A percentile compares a stretch with the other conserved stretches of the same genome.
Conservation (phyloP, 2,329 filamentous ascomycete species). For the Lachnellula occidentalis region DNA sequence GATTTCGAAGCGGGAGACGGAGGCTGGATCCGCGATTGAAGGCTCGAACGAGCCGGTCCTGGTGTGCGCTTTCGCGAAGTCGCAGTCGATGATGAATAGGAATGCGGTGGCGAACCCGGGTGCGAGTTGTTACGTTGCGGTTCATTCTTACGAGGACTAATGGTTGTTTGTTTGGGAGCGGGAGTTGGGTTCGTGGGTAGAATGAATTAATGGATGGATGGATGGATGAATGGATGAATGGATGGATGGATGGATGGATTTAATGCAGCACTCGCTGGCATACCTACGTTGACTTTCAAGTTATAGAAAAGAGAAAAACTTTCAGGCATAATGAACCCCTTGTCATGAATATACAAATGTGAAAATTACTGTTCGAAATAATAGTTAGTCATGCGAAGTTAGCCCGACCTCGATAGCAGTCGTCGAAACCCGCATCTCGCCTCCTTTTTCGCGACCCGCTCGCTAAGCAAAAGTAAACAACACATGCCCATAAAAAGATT, state of each 20-base stretch:
- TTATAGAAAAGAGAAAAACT: too few species aligned
- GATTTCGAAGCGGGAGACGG: neutral
- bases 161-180: neutral
- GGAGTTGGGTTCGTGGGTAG: neutral
- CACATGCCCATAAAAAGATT: too few species aligned
- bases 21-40: neutral
- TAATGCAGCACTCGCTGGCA: too few species aligned
- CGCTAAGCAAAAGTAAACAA: too few species aligned
- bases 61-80: neutral
- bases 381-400: too few species aligned
- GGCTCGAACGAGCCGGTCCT: neutral
- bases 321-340: too few species aligned
- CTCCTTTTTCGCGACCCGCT: too few species aligned
- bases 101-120: conserved; percentile 1
- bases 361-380: too few species aligned
- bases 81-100: neutral
- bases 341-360: too few species aligned
- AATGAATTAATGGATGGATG: neutral
- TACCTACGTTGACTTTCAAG: too few species aligned
- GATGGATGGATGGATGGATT: neutral
- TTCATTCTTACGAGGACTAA: neutral
- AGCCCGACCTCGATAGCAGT: too few species aligned
- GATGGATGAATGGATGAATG: neutral
- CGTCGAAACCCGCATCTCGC: too few species aligned
- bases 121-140: neutral